These are phyloP conservation scores for Jimgerdemannia flammicorona DNA, from an alignment of 192 early-diverging fungal species.

Conservation along the genomic window DNA sequence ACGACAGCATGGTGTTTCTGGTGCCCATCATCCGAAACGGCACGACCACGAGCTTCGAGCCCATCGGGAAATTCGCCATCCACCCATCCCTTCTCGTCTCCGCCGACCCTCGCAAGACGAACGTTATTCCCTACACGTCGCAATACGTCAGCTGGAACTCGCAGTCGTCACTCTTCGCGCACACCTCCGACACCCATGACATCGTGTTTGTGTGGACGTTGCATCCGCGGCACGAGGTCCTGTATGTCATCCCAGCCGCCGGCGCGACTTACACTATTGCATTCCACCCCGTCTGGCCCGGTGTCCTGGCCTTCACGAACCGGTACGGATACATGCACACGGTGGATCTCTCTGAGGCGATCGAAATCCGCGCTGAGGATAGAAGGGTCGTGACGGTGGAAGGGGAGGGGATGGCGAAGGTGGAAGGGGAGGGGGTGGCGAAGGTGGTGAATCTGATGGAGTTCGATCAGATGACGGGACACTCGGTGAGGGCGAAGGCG, in stretches of 20 bases:
- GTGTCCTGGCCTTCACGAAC: conserved; percentile 41
- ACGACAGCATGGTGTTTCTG: conserved; percentile 34
- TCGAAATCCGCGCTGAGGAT: not conserved
- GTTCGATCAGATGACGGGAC: not conserved
- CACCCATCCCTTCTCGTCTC: conserved; percentile 7
- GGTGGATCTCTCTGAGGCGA: conserved; percentile 32
- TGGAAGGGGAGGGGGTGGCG: too few relatives aligned
- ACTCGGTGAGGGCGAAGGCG: conserved; percentile 5
- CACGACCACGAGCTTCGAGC: not conserved
- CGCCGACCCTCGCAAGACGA: not conserved
- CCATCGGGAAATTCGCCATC: conserved; percentile 11
- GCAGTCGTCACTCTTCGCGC: conserved; percentile 42
- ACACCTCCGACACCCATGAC: conserved; percentile 39
- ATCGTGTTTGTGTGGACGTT: conserved; percentile 40
- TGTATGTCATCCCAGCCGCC: conserved; percentile 35
- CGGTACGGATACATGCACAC: conserved; percentile 52
- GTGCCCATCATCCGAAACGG: conserved; percentile 18
- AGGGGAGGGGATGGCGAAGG: too few relatives aligned
- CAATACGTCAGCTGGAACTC: conserved; percentile 45
- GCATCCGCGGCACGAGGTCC: not conserved
- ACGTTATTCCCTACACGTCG: conserved; percentile 23
- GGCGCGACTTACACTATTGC: conserved; percentile 37
- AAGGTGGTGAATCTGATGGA: too few relatives aligned
- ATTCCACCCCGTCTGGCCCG: conserved; percentile 42
- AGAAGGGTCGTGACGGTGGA: too few relatives aligned